Percentiles rank a stretch among this genome's conserved stretches.
Evolutionary conservation across 495 filamentous ascomycete species (phyloP).

Genomic region (Aspergillus steynii): DNA sequence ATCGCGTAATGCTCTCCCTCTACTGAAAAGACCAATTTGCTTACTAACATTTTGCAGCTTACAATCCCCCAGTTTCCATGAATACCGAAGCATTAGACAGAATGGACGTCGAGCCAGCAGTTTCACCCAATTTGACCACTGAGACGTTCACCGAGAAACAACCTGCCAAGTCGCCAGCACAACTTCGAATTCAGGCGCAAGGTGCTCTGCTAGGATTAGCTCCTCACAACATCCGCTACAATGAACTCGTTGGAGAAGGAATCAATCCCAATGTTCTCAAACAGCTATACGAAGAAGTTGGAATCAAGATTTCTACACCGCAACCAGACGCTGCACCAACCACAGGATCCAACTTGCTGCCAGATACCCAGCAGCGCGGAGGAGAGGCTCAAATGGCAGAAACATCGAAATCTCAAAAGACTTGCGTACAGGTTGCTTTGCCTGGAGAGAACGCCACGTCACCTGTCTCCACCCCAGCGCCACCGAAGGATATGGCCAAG

Average conservation of each 20-base stretch:
- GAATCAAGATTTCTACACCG: conserved; percentile 43
- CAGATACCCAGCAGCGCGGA: neutral
- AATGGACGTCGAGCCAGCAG: neutral
- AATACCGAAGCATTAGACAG: conserved; percentile 19
- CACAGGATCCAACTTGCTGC: neutral
- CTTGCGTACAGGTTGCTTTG: neutral
- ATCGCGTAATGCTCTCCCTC: conserved; percentile 34
- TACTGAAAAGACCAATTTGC: neutral
- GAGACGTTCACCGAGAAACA: conserved; percentile 4
- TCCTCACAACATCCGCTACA: conserved; percentile 64
- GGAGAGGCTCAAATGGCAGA: neutral
- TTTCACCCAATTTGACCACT: neutral
- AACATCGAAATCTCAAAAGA: neutral
- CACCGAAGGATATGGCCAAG: conserved; percentile 35
- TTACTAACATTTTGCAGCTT: conserved; percentile 35
- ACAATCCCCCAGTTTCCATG: conserved; percentile 42
- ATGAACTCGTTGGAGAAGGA: conserved; percentile 70
- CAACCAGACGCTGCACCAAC: conserved; percentile 4
- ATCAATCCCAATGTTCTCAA: conserved; percentile 62
- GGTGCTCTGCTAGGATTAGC: conserved; percentile 65
- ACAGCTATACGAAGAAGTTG: conserved; percentile 64
- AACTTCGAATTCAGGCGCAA: conserved; percentile 66
- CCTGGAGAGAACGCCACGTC: conserved; percentile 9
- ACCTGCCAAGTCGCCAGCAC: conserved; percentile 29
- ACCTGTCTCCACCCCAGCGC: conserved; percentile 8